A percentile compares a stretch with the other conserved stretches of the same genome.
These are phyloP conservation scores for Penicillium lividum DNA, from an alignment of 495 filamentous ascomycete genomes.

Conservation along the genomic window DNA sequence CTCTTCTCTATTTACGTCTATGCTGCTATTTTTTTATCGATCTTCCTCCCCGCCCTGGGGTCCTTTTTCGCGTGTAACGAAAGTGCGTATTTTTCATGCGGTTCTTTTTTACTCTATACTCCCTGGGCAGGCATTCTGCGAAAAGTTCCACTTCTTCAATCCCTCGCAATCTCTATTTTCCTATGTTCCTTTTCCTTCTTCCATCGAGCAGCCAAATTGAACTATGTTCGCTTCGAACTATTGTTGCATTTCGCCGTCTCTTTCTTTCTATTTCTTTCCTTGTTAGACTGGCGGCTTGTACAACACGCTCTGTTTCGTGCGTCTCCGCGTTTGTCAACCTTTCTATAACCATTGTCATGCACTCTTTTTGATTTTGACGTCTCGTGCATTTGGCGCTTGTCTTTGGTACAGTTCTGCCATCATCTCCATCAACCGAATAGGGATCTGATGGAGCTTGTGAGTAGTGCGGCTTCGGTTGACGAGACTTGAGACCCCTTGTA, in stretches of 20 bases:
- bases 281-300: conserved; percentile 31
- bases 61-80: conserved; percentile 43
- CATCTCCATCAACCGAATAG: not conserved
- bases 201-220: conserved; percentile 47
- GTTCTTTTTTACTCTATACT: conserved; percentile 40
- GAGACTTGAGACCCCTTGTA: conserved; percentile 2
- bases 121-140: conserved; percentile 53
- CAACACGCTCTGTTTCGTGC: conserved; percentile 30
- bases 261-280: conserved; percentile 24
- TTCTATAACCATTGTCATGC: conserved; percentile 17
- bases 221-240: conserved; percentile 42
- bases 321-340: conserved; percentile 27
- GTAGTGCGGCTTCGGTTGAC: not conserved
- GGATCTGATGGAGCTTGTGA: not conserved
- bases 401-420: not conserved
- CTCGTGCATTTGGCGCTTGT: conserved; percentile 19
- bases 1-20: conserved; percentile 14
- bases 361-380: conserved; percentile 20
- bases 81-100: conserved; percentile 40
- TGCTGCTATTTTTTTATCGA: conserved; percentile 20
- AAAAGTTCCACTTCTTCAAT: conserved; percentile 47
- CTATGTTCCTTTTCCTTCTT: conserved; percentile 38
- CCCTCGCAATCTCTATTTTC: conserved; percentile 35
- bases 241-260: conserved; percentile 33
- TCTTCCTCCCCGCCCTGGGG: conserved; percentile 30